Percentiles rank a stretch among this genome's conserved stretches.
These are phyloP conservation scores for Trypanosoma melophagium DNA, from an alignment of 208 protist genomes.

Conservation along the genomic window DNA sequence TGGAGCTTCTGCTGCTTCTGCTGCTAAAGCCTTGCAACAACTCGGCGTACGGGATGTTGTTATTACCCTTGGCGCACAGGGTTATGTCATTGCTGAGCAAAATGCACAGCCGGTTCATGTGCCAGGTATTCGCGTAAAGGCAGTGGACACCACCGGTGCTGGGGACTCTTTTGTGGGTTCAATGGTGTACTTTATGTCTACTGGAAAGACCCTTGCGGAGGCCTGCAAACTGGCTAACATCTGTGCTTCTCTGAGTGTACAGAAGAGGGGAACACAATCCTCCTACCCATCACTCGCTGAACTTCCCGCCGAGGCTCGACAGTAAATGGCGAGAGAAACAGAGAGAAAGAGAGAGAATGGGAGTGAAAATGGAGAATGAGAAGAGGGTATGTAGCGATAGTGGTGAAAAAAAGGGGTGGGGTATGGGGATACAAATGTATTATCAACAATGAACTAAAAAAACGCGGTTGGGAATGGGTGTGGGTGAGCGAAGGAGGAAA, in stretches of 20 bases:
- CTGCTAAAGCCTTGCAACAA: constrained; percentile 61
- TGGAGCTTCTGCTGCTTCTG: constrained; percentile 46
- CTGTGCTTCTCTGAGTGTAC: constrained; percentile 87
- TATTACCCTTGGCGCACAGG: constrained; percentile 85
- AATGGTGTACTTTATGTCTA: constrained; percentile 87
- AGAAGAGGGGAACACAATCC: constrained; percentile 85
- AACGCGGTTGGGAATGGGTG: too few relatives aligned
- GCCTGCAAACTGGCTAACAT: constrained; percentile 75
- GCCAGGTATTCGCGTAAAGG: constrained; percentile 68
- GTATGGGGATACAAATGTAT: background rate
- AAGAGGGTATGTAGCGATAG: background rate
- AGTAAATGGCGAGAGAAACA: background rate
- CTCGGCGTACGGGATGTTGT: constrained; percentile 80
- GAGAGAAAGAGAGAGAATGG: too few relatives aligned
- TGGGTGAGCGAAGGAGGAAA: background rate
- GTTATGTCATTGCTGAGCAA: constrained; percentile 71
- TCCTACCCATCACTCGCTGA: constrained; percentile 78
- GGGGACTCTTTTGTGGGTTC: constrained; percentile 93
- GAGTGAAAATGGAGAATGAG: too few relatives aligned
- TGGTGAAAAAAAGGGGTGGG: too few relatives aligned
- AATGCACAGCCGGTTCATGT: constrained; percentile 43
- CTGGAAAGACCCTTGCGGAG: constrained; percentile 70
- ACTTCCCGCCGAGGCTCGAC: constrained; percentile 50
- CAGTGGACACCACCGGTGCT: constrained; percentile 93
- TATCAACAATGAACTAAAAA: background rate